These are phyloP conservation scores for Singerocomus rubriflavus DNA, from an alignment of 1,284 basidiomycete species.

Conservation along the genomic window DNA sequence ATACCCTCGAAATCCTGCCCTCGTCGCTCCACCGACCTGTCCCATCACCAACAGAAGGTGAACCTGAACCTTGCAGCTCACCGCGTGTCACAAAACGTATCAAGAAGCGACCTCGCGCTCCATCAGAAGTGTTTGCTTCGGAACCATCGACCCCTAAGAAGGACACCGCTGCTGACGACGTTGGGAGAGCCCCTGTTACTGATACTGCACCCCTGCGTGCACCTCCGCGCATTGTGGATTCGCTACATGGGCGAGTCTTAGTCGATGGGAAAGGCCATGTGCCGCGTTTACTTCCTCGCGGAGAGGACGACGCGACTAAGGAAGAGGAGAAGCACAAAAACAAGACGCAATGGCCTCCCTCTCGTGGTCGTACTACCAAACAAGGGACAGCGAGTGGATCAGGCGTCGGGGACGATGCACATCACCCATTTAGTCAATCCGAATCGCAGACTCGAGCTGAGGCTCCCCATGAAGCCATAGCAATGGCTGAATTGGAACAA, in stretches of 20 bases:
- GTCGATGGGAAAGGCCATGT: slow-evolving; percentile 23
- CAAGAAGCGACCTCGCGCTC: slow-evolving; percentile 8
- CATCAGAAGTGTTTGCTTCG: slow-evolving; percentile 23
- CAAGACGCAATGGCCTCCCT: slow-evolving; percentile 21
- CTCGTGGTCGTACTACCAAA: slow-evolving; percentile 5
- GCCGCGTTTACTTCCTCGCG: slow-evolving; percentile 4
- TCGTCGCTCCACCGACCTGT: not conserved
- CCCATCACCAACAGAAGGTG: not conserved
- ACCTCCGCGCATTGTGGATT: slow-evolving; percentile 27
- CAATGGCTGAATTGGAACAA: not conserved
- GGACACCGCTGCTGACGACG: not conserved
- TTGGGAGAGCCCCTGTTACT: not conserved
- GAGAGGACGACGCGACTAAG: not conserved
- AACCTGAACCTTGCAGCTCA: not conserved
- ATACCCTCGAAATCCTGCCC: slow-evolving; percentile 1
- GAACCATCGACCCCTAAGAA: slow-evolving; percentile 11
- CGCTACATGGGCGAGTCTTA: slow-evolving; percentile 17
- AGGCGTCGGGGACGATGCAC: not conserved
- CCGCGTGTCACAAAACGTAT: slow-evolving; percentile 5
- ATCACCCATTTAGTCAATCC: slow-evolving; percentile 26
- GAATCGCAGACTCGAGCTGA: not conserved
- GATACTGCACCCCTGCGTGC: slow-evolving; percentile 6
- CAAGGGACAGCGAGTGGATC: not conserved
- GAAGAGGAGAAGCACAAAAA: not conserved
- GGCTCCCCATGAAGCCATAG: not conserved